Evolutionary conservation across 2,329 filamentous ascomycete species (phyloP).

Genomic region (Colletotrichum shisoi): DNA sequence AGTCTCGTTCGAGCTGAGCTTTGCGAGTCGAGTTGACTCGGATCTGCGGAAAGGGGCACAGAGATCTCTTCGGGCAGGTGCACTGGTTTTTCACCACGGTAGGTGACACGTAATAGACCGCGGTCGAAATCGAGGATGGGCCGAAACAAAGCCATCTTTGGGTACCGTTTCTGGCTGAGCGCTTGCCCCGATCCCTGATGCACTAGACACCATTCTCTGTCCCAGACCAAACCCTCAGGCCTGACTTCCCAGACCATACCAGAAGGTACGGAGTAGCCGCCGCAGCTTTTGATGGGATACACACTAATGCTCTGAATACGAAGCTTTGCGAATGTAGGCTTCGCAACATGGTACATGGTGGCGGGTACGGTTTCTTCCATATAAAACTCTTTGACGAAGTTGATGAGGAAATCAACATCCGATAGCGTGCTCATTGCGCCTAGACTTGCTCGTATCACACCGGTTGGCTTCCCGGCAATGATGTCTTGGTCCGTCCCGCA

Average conservation of each 20-base stretch:
- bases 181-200: constrained; percentile 85
- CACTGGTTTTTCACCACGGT: constrained; percentile 48
- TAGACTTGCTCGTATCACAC: constrained; percentile 83
- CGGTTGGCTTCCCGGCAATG: constrained; percentile 84
- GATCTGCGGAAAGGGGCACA: constrained; percentile 73
- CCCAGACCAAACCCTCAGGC: constrained; percentile 87
- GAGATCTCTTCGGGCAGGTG: constrained; percentile 51
- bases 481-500: constrained; percentile 87
- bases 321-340: constrained; percentile 6
- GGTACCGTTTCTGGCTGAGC: constrained; percentile 87
- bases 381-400: constrained; percentile 77
- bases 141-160: constrained; percentile 83
- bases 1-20: constrained; percentile 53
- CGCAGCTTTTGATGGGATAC: constrained; percentile 95
- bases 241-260: constrained; percentile 76
- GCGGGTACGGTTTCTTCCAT: constrained; percentile 41
- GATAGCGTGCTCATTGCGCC: constrained; percentile 85
- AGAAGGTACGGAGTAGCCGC: constrained; percentile 74
- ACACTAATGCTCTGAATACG: constrained; percentile 72
- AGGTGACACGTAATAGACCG: constrained; percentile 70
- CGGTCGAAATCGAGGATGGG: constrained; percentile 75
- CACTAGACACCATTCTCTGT: constrained; percentile 94
- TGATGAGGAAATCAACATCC: constrained; percentile 76
- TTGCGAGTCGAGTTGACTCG: constrained; percentile 60
- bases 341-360: constrained; percentile 7